Evolutionary conservation across 345 rosid genomes (phyloP).

Genomic region (Eucalyptus globulus): DNA sequence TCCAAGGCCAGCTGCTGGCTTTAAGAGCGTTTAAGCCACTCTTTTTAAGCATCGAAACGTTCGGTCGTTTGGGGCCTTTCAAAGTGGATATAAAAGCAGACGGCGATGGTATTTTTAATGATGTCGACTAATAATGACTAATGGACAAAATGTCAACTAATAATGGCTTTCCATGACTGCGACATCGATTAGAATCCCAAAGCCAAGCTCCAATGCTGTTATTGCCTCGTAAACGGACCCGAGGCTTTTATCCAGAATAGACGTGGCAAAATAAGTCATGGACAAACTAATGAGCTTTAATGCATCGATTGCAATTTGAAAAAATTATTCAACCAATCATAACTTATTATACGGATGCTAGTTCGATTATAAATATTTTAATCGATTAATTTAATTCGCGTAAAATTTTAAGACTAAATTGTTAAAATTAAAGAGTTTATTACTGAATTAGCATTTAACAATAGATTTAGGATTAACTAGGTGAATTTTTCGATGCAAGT

Average conservation of each 20-base stretch:
- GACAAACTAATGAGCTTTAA: neutral
- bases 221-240: neutral
- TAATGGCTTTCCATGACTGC: neutral
- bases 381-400: too few relatives aligned
- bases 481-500: neutral
- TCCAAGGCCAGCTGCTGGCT: neutral
- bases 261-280: neutral
- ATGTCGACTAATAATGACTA: neutral
- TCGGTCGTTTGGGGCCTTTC: neutral
- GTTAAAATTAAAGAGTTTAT: neutral
- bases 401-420: neutral
- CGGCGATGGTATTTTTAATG: neutral
- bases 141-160: neutral
- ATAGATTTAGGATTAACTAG: neutral
- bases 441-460: neutral
- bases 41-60: neutral
- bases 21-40: neutral
- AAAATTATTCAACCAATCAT: neutral
- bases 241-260: neutral
- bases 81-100: neutral
- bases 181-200: neutral
- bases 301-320: neutral
- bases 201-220: neutral
- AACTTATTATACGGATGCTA: neutral
- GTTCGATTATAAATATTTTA: neutral